Conservation (phyloP, 495 filamentous ascomycete species). For the Recurvomyces mirabilis region DNA sequence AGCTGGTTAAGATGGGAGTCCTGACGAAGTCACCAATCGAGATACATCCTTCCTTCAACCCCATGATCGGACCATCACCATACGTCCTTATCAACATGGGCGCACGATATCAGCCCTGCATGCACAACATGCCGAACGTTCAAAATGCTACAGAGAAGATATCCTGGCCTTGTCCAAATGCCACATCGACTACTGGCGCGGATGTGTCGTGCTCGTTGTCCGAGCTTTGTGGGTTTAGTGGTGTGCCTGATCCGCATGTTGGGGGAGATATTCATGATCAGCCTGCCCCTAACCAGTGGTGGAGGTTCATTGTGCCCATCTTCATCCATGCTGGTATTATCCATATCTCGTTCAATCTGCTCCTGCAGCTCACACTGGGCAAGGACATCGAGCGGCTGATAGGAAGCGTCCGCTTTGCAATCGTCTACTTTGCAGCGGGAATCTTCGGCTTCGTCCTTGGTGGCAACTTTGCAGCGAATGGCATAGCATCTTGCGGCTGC, state of each 20-base stretch:
- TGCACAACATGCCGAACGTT: slow-evolving; percentile 66
- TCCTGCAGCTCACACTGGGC: slow-evolving; percentile 78
- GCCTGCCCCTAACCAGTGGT: slow-evolving; percentile 82
- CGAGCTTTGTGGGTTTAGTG: slow-evolving; percentile 70
- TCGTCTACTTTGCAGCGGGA: slow-evolving; percentile 81
- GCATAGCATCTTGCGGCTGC: slow-evolving; percentile 72
- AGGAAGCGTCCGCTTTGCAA: slow-evolving; percentile 68
- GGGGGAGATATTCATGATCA: slow-evolving; percentile 34
- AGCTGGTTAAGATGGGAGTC: slow-evolving; percentile 63
- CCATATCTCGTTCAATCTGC: slow-evolving; percentile 90
- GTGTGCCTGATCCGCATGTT: slow-evolving; percentile 49
- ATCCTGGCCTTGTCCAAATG: slow-evolving; percentile 64
- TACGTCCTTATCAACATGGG: slow-evolving; percentile 95
- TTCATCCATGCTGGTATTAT: slow-evolving; percentile 89
- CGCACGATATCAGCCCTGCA: slow-evolving; percentile 83
- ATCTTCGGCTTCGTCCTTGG: slow-evolving; percentile 96
- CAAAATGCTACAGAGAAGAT: slow-evolving; percentile 44
- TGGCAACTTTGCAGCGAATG: slow-evolving; percentile 76
- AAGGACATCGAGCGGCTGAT: slow-evolving; percentile 83
- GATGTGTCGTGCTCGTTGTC: slow-evolving; percentile 54
- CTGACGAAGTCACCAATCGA: slow-evolving; percentile 70
- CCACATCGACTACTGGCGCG: slow-evolving; percentile 39
- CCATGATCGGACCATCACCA: slow-evolving; percentile 88
- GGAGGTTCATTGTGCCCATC: slow-evolving; percentile 86
- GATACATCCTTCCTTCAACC: slow-evolving; percentile 78